Evolutionary conservation across 768 basidiomycete genomes (phyloP).

Genomic region (Leucocoprinus sp.): DNA sequence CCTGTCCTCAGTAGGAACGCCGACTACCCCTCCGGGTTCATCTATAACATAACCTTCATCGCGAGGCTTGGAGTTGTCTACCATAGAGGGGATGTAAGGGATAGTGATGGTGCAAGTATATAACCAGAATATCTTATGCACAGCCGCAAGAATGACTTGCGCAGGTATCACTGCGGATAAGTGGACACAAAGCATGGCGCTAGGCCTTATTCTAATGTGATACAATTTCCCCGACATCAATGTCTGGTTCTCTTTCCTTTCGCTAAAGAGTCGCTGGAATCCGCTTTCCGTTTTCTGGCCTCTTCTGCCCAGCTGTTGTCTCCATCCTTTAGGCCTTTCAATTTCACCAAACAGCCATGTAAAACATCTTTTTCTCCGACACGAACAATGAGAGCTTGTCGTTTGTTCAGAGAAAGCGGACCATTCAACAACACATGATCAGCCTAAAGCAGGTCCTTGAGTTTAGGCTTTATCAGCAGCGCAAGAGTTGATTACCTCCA

Average conservation of each 20-base stretch:
- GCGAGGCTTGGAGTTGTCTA: slow-evolving; percentile 1
- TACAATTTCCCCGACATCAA: neutral
- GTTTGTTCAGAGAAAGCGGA: slow-evolving; percentile 35
- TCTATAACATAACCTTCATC: neutral
- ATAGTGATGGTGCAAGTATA: slow-evolving; percentile 1
- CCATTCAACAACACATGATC: slow-evolving; percentile 42
- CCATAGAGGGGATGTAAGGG: slow-evolving; percentile 1
- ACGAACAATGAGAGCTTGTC: slow-evolving; percentile 63
- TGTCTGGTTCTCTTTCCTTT: slow-evolving; percentile 8
- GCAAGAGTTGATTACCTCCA: slow-evolving; percentile 48
- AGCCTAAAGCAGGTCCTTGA: slow-evolving; percentile 20
- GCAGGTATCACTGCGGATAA: neutral
- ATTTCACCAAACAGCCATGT: slow-evolving; percentile 17
- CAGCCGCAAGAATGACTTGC: neutral
- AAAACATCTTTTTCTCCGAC: slow-evolving; percentile 76
- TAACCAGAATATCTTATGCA: no score
- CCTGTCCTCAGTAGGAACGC: neutral
- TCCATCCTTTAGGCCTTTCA: slow-evolving; percentile 11
- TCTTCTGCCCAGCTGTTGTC: neutral
- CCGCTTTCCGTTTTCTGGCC: slow-evolving; percentile 11
- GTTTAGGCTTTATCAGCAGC: no score
- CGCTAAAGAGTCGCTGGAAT: slow-evolving; percentile 3
- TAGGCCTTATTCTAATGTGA: neutral
- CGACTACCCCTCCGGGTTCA: neutral
- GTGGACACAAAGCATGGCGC: no score